Evolutionary conservation across 2,329 filamentous ascomycete species (phyloP).

Genomic region (Cylindrodendrum hubeiense): DNA sequence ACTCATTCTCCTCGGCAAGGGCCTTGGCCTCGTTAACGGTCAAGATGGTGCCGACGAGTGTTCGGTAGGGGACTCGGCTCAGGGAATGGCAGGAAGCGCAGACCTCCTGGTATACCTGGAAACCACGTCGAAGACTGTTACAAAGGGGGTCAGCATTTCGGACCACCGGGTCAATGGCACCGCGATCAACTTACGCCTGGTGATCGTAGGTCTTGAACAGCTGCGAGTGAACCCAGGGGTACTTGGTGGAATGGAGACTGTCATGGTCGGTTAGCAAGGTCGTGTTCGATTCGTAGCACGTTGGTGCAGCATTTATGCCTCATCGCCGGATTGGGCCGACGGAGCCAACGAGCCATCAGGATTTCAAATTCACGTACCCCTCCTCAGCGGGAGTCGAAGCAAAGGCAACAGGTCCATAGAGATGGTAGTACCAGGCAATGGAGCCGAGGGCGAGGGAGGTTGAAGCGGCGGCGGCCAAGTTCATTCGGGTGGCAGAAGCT

Average conservation of each 20-base stretch:
- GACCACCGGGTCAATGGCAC: conserved; percentile 14
- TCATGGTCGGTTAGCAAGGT: conserved; percentile 44
- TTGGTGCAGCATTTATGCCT: conserved; percentile 49
- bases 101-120: conserved; percentile 99
- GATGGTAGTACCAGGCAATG: conserved; percentile 96
- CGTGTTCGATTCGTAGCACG: conserved; percentile 28
- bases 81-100: conserved; percentile 98
- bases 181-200: conserved; percentile 78
- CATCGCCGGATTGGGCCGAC: conserved; percentile 36
- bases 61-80: conserved; percentile 91
- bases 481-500: conserved; percentile 81
- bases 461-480: conserved; percentile 87
- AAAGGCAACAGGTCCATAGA: conserved; percentile 89
- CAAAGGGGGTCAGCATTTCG: conserved; percentile 32
- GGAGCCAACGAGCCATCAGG: conserved; percentile 18
- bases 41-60: conserved; percentile 90
- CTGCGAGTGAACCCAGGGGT: conserved; percentile 96
- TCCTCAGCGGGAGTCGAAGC: conserved; percentile 96
- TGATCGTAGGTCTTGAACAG: conserved; percentile 98
- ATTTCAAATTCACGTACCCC: conserved; percentile 78
- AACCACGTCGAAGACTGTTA: conserved; percentile 91
- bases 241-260: conserved; percentile 91
- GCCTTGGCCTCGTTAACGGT: conserved; percentile 99
- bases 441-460: conserved; percentile 89
- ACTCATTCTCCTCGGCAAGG: conserved; percentile 97